Base-by-base conservation (phyloP, 176 grass and related monocot genomes). In the Rhynchospora pubera region DNA sequence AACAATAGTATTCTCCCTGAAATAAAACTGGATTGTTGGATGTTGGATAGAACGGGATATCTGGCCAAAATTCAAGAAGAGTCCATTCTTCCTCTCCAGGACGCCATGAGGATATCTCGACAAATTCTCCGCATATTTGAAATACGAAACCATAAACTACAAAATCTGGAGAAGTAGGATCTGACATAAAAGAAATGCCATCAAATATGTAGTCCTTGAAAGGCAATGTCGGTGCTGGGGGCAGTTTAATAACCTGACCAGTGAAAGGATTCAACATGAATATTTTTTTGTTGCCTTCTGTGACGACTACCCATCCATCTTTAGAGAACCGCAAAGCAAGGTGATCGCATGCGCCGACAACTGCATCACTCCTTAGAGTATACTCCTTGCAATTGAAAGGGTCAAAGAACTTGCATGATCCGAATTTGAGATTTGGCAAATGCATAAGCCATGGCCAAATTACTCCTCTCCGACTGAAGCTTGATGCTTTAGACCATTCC, bases 221-320 rank as follows among this genome's bases (percentile, higher is more conserved):
- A 19, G 16, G 26, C 2, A 14, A 18, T 39, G 34, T 39, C 34
- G 34, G 34, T 39, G 34, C 34, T 50, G 78, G 78, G 0, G 58
- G 2, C 19, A 45, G 9, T 4, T 85, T 56, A 4, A 85, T 15
- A 0, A 26, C 6, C 1, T 69, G 62, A 12, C 9, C 7, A 1
- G 84, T 79, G 84, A 79, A 80, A 0, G 84, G 84, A 30, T 85
- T 85, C 56, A 80, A 23, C 30, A 80, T 7, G 34, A 39, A 39
- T 39, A 39, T 39, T 39, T 39, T 39, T 39, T 39, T 39, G 34
- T 39, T 39, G 0, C 34, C 34, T 39, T 39, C 34, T 39, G 34
- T 39, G 34, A 39, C 4, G 34, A 39, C 34, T 39, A 39, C 34
- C 34, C 34, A 39, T 39, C 34, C 34, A 39, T 39, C 34, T 39